A percentile compares a stretch with the other conserved stretches of the same genome.
Conservation (phyloP, 108 stramenopile genomes). For the Nitzschia sp. region DNA sequence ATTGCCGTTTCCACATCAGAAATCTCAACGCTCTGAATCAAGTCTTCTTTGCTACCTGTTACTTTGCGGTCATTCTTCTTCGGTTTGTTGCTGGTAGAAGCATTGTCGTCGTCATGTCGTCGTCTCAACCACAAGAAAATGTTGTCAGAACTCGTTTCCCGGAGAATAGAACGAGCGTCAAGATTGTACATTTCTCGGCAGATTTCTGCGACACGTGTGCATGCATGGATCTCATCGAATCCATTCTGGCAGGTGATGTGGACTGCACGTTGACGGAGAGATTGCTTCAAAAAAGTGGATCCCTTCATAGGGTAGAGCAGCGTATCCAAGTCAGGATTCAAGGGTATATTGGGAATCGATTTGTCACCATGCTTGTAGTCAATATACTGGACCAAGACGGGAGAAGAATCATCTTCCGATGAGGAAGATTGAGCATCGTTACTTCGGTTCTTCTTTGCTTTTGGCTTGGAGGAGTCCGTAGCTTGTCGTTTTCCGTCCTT, state of each 20-base stretch:
- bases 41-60: background rate
- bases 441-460: no score
- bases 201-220: background rate
- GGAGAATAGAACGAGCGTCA: constrained; percentile 52
- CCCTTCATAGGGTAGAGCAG: constrained; percentile 16
- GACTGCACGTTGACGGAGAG: constrained; percentile 36
- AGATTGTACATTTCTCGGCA: constrained; percentile 52
- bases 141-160: constrained; percentile 65
- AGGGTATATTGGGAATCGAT: constrained; percentile 4
- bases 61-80: background rate
- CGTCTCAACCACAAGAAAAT: constrained; percentile 64
- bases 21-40: constrained; percentile 75
- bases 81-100: background rate
- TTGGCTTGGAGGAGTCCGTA: no score
- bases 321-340: constrained; percentile 13
- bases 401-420: background rate
- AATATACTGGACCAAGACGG: constrained; percentile 1
- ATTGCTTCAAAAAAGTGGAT: constrained; percentile 15
- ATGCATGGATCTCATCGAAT: background rate
- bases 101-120: background rate
- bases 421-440: no score
- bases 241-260: constrained; percentile 19
- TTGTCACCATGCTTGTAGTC: background rate
- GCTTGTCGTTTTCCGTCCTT: no score
- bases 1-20: constrained; percentile 69